Conservation (phyloP, 129 eudicot species). For the Deinandra increscens region DNA sequence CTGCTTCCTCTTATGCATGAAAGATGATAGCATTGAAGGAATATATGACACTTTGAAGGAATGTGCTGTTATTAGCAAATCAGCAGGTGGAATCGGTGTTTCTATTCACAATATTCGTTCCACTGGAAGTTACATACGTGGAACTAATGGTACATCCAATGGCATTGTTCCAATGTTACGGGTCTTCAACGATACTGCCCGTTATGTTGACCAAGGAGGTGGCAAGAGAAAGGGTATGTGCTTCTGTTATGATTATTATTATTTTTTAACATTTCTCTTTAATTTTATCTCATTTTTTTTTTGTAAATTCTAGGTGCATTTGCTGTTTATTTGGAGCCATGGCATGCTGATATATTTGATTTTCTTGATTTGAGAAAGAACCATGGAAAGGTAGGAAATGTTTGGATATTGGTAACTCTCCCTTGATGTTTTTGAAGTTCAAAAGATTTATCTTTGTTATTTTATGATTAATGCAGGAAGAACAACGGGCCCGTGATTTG, state of each 20-base stretch:
- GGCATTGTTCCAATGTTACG: conserved; percentile 94
- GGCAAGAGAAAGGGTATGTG: conserved; percentile 86
- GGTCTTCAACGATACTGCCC: conserved; percentile 92
- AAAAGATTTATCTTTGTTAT: not conserved
- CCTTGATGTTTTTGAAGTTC: not conserved
- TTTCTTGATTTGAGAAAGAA: conserved; percentile 88
- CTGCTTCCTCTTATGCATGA: conserved; percentile 88
- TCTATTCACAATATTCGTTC: conserved; percentile 95
- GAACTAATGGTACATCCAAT: conserved; percentile 97
- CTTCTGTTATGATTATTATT: too few species aligned
- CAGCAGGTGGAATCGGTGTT: conserved; percentile 96
- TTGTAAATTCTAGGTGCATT: conserved; percentile 61
- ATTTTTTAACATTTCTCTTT: not conserved
- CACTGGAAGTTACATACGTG: conserved; percentile 94
- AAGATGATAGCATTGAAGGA: conserved; percentile 93
- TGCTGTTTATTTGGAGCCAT: conserved; percentile 96
- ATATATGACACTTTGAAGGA: conserved; percentile 91
- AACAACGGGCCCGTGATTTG: conserved; percentile 89
- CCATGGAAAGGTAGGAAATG: conserved; percentile 74
- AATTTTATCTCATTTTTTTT: not conserved
- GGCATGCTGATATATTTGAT: conserved; percentile 90
- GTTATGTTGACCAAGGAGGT: conserved; percentile 97
- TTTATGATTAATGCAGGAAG: conserved; percentile 61
- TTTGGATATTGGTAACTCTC: not conserved
- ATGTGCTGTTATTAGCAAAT: conserved; percentile 96